Base-by-base conservation (phyloP, 2,329 filamentous ascomycete species). In the Thielaviopsis euricoi region DNA sequence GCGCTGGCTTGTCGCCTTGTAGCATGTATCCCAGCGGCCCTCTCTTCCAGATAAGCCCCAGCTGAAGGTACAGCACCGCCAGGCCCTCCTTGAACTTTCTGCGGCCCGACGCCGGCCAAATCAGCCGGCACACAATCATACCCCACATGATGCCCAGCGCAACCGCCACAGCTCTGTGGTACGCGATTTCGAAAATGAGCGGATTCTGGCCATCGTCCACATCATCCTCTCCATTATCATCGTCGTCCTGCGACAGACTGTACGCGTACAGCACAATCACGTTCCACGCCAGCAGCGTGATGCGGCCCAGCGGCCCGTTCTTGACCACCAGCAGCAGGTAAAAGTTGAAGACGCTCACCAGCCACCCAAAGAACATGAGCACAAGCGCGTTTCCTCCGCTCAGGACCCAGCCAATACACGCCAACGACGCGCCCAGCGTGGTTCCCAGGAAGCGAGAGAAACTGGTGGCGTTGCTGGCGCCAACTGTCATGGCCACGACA, bases 401-500 rank as follows among this genome's bases (percentile, higher is more conserved):
- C 23, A 86, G 72, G 49, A 85, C 76, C 93, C 93, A 98, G 52
- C 86, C 82, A 12, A 86, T 63, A 33, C 90, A 77, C 0, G 91
- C 87, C 62, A 84, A 84, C 1, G 78, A 67, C 6, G 89, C 89
- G 19, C 93, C 93, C 43, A 94, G 75, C 37, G 89, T 76, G 1
- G 91, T 98, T 59, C 91, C 93, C 9, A 88, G 75, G 67, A 97
- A 91, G 64, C 93, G 83, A 53, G 90, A 83, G 66, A 83, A 82
- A 3, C 89, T 90, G 0, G 91, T 96, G 1, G 91, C 95, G 69
- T 97, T 98, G 23, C 89, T 88, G 7, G 93, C 89, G 26, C 93
- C 93, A 22, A 96, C 91, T 0, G 91, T 98, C 89, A 96, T 97
- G 43, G 87, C 89, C 67, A 90, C 95, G 23, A 98, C 93, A 66